A percentile compares a stretch with the other conserved stretches of the same genome.
phyloP scores from a whole-genome alignment of 2,329 filamentous ascomycete species.

The Teratosphaeria zuluensis region DNA sequence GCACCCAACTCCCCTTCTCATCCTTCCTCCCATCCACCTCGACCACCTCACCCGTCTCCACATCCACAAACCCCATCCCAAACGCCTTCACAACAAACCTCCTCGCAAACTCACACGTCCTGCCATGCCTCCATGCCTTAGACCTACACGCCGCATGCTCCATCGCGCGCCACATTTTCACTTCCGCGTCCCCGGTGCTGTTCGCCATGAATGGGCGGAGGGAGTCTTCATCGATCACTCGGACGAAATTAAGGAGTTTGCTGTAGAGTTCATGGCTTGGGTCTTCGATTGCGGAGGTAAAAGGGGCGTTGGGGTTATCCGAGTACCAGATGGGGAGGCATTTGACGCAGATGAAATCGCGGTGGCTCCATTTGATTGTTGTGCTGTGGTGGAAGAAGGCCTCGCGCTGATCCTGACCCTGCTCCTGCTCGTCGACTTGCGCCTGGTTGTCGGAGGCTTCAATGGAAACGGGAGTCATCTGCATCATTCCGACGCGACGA shows the following conservation, averaged over 20 bases:
- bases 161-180: slow-evolving; percentile 3
- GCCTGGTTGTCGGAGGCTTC: neutral
- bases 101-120: slow-evolving; percentile 2
- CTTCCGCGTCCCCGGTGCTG: neutral
- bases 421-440: neutral
- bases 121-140: slow-evolving; percentile 2
- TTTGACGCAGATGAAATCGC: slow-evolving; percentile 3
- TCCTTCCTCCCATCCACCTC: neutral
- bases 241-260: neutral
- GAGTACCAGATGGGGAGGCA: slow-evolving; percentile 5
- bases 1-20: neutral
- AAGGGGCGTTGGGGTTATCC: neutral
- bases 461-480: neutral
- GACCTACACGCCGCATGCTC: slow-evolving; percentile 4
- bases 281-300: slow-evolving; percentile 1
- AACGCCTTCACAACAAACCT: slow-evolving; percentile 3
- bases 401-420: neutral
- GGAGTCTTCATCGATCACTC: slow-evolving; percentile 1
- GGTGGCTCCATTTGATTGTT: slow-evolving; percentile 4
- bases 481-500: slow-evolving; percentile 4
- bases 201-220: neutral
- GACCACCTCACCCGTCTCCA: neutral
- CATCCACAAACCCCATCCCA: slow-evolving; percentile 1
- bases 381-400: slow-evolving; percentile 5
- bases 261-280: neutral